Conservation (phyloP, 495 filamentous ascomycete species). For the Aspergillus sclerotioniger region DNA sequence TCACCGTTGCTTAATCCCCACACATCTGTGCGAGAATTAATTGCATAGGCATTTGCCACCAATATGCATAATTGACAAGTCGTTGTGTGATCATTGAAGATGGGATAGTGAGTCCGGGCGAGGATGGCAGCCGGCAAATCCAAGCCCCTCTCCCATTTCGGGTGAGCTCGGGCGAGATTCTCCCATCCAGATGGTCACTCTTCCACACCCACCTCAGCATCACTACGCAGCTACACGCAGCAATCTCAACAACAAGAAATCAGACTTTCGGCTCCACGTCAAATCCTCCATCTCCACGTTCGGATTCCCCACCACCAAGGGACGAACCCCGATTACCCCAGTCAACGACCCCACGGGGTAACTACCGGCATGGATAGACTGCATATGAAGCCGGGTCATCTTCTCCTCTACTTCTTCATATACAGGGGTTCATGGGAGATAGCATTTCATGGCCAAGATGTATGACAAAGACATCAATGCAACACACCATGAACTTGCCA, state of each 20-base stretch:
- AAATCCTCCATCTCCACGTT: background rate
- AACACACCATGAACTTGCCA: background rate
- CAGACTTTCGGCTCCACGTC: constrained; percentile 2
- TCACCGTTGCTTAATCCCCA: too few relatives aligned
- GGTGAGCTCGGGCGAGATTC: constrained; percentile 1
- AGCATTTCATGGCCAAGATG: background rate
- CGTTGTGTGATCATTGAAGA: too few relatives aligned
- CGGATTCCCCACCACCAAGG: background rate
- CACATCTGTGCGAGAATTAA: too few relatives aligned
- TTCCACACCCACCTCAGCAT: background rate
- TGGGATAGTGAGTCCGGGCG: too few relatives aligned
- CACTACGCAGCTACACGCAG: background rate
- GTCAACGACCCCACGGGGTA: background rate
- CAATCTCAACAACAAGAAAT: background rate
- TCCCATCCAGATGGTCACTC: background rate
- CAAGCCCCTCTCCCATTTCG: background rate
- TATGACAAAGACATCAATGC: background rate
- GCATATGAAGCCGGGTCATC: background rate
- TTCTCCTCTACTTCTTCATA: too few relatives aligned
- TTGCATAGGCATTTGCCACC: too few relatives aligned
- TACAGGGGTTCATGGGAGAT: too few relatives aligned
- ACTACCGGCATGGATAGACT: background rate
- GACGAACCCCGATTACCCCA: background rate
- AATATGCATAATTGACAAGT: too few relatives aligned
- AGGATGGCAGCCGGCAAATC: too few relatives aligned